Percentiles rank a stretch among this genome's conserved stretches.
Evolutionary conservation across 495 filamentous ascomycete species (phyloP).

Genomic region (Cenococcum geophilum): DNA sequence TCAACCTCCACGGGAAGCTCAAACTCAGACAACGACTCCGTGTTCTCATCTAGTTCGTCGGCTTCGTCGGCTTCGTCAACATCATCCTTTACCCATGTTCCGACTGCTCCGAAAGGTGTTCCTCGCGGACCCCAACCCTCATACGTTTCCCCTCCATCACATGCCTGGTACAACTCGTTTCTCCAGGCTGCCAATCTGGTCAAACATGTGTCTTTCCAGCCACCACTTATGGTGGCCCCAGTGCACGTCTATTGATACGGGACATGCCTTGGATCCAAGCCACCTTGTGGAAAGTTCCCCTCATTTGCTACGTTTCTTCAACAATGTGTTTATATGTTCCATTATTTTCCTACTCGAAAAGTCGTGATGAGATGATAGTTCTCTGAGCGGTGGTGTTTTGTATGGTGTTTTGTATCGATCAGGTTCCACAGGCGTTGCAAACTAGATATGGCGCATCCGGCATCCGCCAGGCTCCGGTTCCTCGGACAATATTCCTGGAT

Average conservation of each 20-base stretch:
- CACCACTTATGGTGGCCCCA: conserved; percentile 26
- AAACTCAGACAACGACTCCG: conserved; percentile 32
- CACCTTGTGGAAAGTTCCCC: conserved; percentile 2
- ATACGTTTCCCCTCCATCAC: conserved; percentile 29
- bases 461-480: not conserved
- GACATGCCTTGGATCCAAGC: conserved; percentile 1
- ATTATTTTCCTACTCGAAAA: conserved; percentile 20
- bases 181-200: conserved; percentile 29
- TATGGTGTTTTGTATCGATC: conserved; percentile 21
- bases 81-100: conserved; percentile 28
- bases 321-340: conserved; percentile 26
- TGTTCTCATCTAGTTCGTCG: conserved; percentile 32
- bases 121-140: conserved; percentile 15
- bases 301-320: conserved; percentile 18
- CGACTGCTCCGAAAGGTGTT: conserved; percentile 11
- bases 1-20: conserved; percentile 30
- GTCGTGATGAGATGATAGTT: conserved; percentile 28
- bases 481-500: not conserved
- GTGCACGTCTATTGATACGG: conserved; percentile 28
- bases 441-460: conserved; percentile 15
- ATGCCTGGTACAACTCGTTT: conserved; percentile 30
- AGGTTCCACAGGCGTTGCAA: conserved; percentile 19
- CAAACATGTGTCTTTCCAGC: conserved; percentile 31
- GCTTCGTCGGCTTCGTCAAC: conserved; percentile 31
- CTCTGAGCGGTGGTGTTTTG: conserved; percentile 12